These are phyloP conservation scores for Planoprotostelium fungivorum DNA, from an alignment of 78 protist species.

Conservation along the genomic window DNA sequence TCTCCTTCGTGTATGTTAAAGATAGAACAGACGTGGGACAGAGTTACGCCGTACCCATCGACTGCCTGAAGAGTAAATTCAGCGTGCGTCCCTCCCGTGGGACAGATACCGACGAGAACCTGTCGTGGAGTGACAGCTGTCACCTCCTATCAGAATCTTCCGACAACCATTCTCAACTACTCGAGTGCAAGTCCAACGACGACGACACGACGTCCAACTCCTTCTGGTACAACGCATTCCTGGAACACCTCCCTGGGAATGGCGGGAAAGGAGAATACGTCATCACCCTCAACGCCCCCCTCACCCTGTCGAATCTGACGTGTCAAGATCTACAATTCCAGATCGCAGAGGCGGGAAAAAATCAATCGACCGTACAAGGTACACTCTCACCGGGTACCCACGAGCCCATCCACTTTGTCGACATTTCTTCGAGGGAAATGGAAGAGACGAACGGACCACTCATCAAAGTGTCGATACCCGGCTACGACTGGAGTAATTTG, in stretches of 20 bases:
- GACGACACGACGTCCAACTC: background rate
- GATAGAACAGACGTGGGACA: background rate
- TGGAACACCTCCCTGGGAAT: background rate
- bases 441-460: background rate
- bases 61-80: background rate
- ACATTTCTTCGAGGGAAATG: background rate
- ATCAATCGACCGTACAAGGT: background rate
- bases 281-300: background rate
- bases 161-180: background rate
- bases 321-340: slow-evolving; percentile 1
- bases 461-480: background rate
- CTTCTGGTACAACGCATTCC: background rate
- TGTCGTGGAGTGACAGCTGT: background rate
- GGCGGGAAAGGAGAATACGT: background rate
- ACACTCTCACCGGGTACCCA: background rate
- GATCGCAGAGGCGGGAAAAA: background rate
- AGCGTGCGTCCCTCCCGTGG: background rate
- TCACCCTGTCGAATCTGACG: background rate
- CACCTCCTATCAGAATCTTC: background rate
- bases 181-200: background rate
- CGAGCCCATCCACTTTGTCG: background rate
- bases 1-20: no score
- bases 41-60: background rate
- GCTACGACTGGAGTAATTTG: background rate
- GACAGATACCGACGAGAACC: background rate